phyloP scores from a whole-genome alignment of 2,329 filamentous ascomycete species.

The Purpureocillium takamizusanense region DNA sequence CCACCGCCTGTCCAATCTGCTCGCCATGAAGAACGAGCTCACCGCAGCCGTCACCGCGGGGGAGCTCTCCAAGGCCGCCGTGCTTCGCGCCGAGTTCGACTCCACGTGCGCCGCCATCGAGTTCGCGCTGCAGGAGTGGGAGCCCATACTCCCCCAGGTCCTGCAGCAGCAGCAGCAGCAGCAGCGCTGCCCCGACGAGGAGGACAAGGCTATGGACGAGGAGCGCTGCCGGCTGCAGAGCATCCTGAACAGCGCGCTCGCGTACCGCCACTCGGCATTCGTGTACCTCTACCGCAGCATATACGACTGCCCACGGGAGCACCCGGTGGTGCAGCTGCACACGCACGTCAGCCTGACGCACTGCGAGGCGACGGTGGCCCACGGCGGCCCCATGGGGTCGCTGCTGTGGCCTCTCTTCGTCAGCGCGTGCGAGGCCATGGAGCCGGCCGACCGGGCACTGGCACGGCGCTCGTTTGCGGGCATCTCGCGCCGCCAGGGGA shows the following conservation, averaged over 20 bases:
- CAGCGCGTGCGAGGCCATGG: constrained; percentile 49
- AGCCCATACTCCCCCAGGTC: constrained; percentile 37
- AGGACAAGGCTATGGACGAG: constrained; percentile 6
- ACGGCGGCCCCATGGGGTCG: constrained; percentile 52
- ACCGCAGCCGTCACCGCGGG: constrained; percentile 32
- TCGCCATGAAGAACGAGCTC: constrained; percentile 42
- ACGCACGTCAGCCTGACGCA: constrained; percentile 39
- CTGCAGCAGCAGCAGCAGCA: constrained; percentile 2
- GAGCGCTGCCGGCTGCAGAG: constrained; percentile 39
- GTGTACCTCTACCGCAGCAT: constrained; percentile 50
- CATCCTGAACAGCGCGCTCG: constrained; percentile 49
- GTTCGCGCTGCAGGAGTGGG: constrained; percentile 44
- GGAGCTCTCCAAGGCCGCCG: constrained; percentile 33
- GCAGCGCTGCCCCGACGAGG: no score
- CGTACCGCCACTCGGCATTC: constrained; percentile 49
- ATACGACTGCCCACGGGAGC: constrained; percentile 34
- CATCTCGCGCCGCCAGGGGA: constrained; percentile 49
- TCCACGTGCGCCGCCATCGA: constrained; percentile 46
- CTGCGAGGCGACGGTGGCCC: constrained; percentile 44
- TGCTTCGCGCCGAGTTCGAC: constrained; percentile 40
- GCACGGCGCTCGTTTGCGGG: constrained; percentile 42
- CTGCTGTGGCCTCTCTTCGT: constrained; percentile 58
- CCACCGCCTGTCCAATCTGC: constrained; percentile 48
- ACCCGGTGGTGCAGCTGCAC: constrained; percentile 45
- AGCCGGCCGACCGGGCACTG: constrained; percentile 37